Evolutionary conservation across 345 rosid genomes (phyloP), one percentile per base, ranked within the genome.

Genomic region (Carallia brachiata): DNA sequence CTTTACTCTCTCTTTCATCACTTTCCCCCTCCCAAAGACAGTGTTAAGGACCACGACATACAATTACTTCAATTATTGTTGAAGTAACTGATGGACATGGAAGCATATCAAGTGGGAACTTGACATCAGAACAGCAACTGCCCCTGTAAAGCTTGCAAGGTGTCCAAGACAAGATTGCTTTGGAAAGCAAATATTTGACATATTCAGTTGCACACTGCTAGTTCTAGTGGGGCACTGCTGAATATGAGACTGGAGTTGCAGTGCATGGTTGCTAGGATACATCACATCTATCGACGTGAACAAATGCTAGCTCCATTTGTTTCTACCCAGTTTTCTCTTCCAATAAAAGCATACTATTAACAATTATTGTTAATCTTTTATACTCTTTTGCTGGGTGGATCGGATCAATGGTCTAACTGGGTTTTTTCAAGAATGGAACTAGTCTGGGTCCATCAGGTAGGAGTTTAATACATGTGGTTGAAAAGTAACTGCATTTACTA

Each of bases 201-300:
- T 59, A 23, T 23, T 23, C 23, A 23, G 23, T 23, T 23, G 60
- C 70, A 65, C 65, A 37, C 28, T n/a, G 73, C n/a, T 59, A 17
- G 52, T 52, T 36, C 23, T 16, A 9, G 30, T 17, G 70, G 63
- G 47, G 69, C 65, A 52, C 66, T 53, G 59, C 71, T 75, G 75
- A 70, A 61, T 37, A 61, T 39, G 47, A 57, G 70, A 47, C 55
- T 73, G 63, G 56, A 73, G 50, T 54, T 67, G 68, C 72, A n/a
- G 7, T 77, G 87, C 73, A 70, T 75, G 85, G 84, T 75, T 73
- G 83, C 66, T 76, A 66, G 86, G 79, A 48, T 65, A 71, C 83
- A 64, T 37, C 3, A 61, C 77, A 54, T 67, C 69, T 16, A 7
- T 12, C 17, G 50, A 18, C 69, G 61, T 72, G 34, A n/a, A 36